Percentiles rank a stretch among this genome's conserved stretches.
Conservation (phyloP, 2,329 filamentous ascomycete genomes). For the Venturia effusa region DNA sequence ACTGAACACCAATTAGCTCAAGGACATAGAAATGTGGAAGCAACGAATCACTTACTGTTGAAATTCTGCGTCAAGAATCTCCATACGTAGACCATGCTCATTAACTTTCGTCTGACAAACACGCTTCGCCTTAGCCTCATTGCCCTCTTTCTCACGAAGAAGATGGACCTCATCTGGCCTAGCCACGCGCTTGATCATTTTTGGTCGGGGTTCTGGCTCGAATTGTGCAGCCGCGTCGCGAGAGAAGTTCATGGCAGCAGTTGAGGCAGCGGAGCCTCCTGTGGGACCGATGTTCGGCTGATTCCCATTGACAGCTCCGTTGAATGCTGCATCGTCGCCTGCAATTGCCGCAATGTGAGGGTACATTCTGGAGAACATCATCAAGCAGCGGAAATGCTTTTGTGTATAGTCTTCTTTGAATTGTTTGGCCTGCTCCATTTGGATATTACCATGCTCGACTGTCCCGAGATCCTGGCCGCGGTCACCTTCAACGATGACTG, state of each 20-base stretch:
- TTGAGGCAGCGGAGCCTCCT: background rate
- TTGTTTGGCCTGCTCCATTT: conserved; percentile 78
- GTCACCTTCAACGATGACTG: conserved; percentile 96
- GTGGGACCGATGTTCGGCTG: background rate
- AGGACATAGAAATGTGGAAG: background rate
- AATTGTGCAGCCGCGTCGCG: conserved; percentile 17
- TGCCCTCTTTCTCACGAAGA: conserved; percentile 89
- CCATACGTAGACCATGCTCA: conserved; percentile 92
- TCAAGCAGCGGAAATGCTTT: conserved; percentile 95
- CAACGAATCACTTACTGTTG: conserved; percentile 63
- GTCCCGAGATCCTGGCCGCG: conserved; percentile 92
- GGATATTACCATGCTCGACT: conserved; percentile 77
- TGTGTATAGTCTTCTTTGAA: conserved; percentile 85
- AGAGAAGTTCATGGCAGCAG: background rate
- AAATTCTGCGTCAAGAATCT: conserved; percentile 96
- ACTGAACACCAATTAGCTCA: conserved; percentile 40
- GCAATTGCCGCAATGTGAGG: conserved; percentile 11
- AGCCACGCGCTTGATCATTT: conserved; percentile 91
- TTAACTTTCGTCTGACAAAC: conserved; percentile 94
- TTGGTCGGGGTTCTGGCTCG: conserved; percentile 73
- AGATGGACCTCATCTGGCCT: conserved; percentile 83
- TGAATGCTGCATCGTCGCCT: conserved; percentile 8
- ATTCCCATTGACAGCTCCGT: conserved; percentile 3
- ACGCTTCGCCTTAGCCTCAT: conserved; percentile 93
- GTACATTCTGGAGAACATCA: conserved; percentile 72